Evolutionary conservation across 2,329 filamentous ascomycete genomes (phyloP), one percentile per base, ranked within the genome.

Genomic region (Cadophora sp.): DNA sequence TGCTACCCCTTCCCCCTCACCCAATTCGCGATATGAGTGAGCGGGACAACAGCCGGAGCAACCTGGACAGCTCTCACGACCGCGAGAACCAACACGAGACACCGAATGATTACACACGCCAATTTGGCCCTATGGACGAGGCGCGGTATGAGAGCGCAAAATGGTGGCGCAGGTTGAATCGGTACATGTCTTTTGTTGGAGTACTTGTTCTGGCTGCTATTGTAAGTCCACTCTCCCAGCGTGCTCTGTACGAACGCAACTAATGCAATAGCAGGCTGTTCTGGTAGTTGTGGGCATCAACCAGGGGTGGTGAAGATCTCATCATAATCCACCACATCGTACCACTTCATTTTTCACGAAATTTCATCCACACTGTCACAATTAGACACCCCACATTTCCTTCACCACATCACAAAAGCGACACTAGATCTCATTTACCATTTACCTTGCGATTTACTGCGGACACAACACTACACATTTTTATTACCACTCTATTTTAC

Each of bases 1-100:
- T 94, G 64, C 82, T 96, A 14, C 92, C 92, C 0, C 80, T 97
- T 7, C 92, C 92, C 11, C 81, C 82, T 1, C 84, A 85, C 65
- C 86, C 89, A 9, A 80, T 82, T 24, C 74, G 80, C 0, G 81
- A 85, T 22, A 86, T 88, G 78, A 81, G 83, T 48, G 84, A 89
- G 75, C 78, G 72, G 65, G 71, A 79, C 73, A 40, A 75, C 71
- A 70, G 79, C 75, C 71, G 79, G 76, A 74, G 69, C 43, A 73
- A 75, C 51, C 66, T 76, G 22, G 73, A 75, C 48, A 66, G 64
- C 50, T 70, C 68, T 26, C 70, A 75, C 62, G 66, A 73, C 29
- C 56, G 56, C n/a, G 56, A 59, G 12, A 22, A 22, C 16, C 31
- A 40, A 22, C 31, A 37, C 31, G 22, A 59, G n/a, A 62, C 16